Conservation (phyloP, 768 basidiomycete genomes). For the Leccinum incarnatum region DNA sequence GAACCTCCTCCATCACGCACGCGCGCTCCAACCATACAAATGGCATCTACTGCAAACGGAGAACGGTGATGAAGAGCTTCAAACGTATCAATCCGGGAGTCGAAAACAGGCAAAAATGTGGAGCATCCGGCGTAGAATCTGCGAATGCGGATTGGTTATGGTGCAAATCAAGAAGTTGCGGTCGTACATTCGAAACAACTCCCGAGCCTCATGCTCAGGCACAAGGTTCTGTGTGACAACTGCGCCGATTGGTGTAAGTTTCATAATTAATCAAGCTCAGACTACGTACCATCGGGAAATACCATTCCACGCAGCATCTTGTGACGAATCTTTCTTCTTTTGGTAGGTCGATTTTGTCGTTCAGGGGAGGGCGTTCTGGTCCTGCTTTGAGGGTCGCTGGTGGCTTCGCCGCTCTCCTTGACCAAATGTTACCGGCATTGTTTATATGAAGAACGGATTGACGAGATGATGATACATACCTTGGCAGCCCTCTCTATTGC, state of each 20-base stretch:
- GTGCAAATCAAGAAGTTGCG: slow-evolving; percentile 3
- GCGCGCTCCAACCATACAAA: slow-evolving; percentile 90
- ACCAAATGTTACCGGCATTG: slow-evolving; percentile 13
- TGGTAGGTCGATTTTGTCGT: slow-evolving; percentile 62
- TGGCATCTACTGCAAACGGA: slow-evolving; percentile 89
- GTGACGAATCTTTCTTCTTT: slow-evolving; percentile 71
- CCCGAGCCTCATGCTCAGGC: slow-evolving; percentile 77
- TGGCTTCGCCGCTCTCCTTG: slow-evolving; percentile 70
- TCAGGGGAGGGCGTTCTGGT: slow-evolving; percentile 73
- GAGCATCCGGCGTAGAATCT: slow-evolving; percentile 95
- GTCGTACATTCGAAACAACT: slow-evolving; percentile 76
- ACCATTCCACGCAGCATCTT: slow-evolving; percentile 53
- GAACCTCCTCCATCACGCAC: slow-evolving; percentile 88
- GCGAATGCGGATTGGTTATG: slow-evolving; percentile 8
- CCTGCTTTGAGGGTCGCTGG: slow-evolving; percentile 73
- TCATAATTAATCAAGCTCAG: background rate
- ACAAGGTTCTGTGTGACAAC: slow-evolving; percentile 86
- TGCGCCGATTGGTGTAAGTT: slow-evolving; percentile 26
- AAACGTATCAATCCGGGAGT: slow-evolving; percentile 78
- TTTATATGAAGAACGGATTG: background rate
- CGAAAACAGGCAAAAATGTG: slow-evolving; percentile 86
- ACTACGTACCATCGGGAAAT: slow-evolving; percentile 70
- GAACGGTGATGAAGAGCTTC: slow-evolving; percentile 84
- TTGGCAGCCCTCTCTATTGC: slow-evolving; percentile 77
- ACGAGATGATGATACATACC: slow-evolving; percentile 37